These are phyloP conservation scores for Phytophthora crassamura DNA, from an alignment of 352 stramenopile genomes.

Conservation along the genomic window DNA sequence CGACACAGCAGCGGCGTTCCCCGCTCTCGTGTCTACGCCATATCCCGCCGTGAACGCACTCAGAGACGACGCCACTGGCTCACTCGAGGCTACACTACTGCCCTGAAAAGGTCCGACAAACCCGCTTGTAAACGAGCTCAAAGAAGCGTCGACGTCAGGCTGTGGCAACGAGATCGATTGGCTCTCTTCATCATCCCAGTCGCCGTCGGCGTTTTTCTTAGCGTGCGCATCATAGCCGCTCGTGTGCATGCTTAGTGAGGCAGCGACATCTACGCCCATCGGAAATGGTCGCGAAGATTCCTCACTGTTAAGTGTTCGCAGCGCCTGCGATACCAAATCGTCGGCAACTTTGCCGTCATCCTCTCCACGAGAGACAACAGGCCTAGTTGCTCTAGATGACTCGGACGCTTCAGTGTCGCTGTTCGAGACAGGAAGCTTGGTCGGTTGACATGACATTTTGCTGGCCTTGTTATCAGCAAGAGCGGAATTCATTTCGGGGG, in stretches of 20 bases:
- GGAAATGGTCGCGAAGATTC: constrained; percentile 20
- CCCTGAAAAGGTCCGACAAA: constrained; percentile 22
- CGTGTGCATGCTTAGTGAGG: constrained; percentile 24
- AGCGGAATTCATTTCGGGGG: background rate
- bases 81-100: background rate
- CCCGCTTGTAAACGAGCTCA: constrained; percentile 55
- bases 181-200: background rate
- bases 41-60: constrained; percentile 50
- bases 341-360: constrained; percentile 11
- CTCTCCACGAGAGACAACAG: background rate
- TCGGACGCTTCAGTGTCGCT: background rate
- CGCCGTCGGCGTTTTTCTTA: background rate
- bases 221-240: constrained; percentile 6
- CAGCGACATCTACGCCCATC: constrained; percentile 7
- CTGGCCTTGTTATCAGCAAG: background rate
- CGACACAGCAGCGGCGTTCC: background rate
- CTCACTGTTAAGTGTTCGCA: constrained; percentile 41
- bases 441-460: background rate
- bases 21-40: background rate
- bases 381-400: background rate
- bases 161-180: no score
- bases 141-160: constrained; percentile 36
- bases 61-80: constrained; percentile 39
- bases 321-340: constrained; percentile 35
- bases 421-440: background rate